A percentile compares a stretch with the other conserved stretches of the same genome.
These are phyloP conservation scores for Apiotrichum laibachii DNA, from an alignment of 1,284 basidiomycete species.

Conservation along the genomic window DNA sequence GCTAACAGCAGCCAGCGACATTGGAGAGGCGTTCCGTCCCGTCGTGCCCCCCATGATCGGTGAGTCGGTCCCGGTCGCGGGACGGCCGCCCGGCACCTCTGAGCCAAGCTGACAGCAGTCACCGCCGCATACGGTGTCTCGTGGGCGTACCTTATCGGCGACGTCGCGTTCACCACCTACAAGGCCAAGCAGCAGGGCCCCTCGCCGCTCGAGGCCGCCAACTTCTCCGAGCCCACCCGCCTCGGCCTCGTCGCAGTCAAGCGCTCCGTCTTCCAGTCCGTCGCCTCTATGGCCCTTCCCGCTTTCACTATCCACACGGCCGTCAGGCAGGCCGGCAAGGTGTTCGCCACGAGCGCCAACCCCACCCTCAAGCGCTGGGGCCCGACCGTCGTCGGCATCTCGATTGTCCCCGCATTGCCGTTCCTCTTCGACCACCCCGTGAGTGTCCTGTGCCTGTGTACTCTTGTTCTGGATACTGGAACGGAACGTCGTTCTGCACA, in stretches of 20 bases:
- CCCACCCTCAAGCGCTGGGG: constrained; percentile 70
- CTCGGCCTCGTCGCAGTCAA: constrained; percentile 69
- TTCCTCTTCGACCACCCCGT: constrained; percentile 79
- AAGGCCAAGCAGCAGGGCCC: constrained; percentile 75
- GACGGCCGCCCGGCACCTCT: no score
- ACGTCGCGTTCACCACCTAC: constrained; percentile 88
- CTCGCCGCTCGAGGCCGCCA: constrained; percentile 65
- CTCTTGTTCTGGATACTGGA: no score
- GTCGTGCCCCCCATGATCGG: constrained; percentile 72
- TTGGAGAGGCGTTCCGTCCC: constrained; percentile 89
- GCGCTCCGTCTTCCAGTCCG: constrained; percentile 78
- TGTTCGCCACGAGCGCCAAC: constrained; percentile 65
- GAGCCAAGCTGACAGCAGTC: constrained; percentile 25
- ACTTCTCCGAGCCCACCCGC: constrained; percentile 73
- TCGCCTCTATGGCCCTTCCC: constrained; percentile 70
- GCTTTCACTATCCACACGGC: constrained; percentile 78
- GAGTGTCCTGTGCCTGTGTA: constrained; percentile 15
- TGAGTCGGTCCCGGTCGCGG: constrained; percentile 19
- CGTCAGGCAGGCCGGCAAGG: constrained; percentile 71
- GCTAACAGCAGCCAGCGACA: constrained; percentile 66
- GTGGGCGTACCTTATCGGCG: constrained; percentile 72
- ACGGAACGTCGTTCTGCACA: no score
- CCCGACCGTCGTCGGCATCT: constrained; percentile 61
- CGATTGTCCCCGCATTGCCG: constrained; percentile 74
- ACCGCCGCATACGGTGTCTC: constrained; percentile 73